A percentile compares a stretch with the other conserved stretches of the same genome.
These are phyloP conservation scores for Eleusine indica DNA, from an alignment of 176 grass and related monocot species.

Conservation along the genomic window DNA sequence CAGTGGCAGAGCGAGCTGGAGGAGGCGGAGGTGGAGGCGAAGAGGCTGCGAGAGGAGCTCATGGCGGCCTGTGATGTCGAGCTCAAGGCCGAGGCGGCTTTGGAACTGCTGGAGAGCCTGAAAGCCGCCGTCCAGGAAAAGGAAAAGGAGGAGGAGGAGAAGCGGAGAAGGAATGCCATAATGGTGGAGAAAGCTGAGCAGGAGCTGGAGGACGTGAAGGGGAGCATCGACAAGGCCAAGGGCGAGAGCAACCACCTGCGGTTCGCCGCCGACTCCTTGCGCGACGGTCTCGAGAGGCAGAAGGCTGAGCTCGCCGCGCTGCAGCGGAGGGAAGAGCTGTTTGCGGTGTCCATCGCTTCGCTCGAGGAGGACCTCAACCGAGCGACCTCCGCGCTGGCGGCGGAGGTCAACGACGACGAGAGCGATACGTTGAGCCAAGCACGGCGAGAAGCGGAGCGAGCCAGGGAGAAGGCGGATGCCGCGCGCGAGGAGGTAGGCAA, in stretches of 20 bases:
- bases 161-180: slow-evolving; percentile 5
- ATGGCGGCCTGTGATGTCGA: slow-evolving; percentile 48
- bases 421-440: slow-evolving; percentile 33
- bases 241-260: slow-evolving; percentile 52
- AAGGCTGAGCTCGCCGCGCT: slow-evolving; percentile 49
- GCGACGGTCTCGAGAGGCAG: slow-evolving; percentile 49
- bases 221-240: slow-evolving; percentile 50
- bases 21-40: slow-evolving; percentile 47
- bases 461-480: slow-evolving; percentile 46
- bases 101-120: slow-evolving; percentile 46
- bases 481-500: slow-evolving; percentile 49
- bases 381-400: slow-evolving; percentile 38
- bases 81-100: slow-evolving; percentile 47
- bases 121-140: slow-evolving; percentile 46
- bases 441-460: slow-evolving; percentile 50
- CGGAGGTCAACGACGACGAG: not conserved
- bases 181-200: slow-evolving; percentile 30
- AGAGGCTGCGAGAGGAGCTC: slow-evolving; percentile 41
- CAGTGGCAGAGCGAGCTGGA: slow-evolving; percentile 63
- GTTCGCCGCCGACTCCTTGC: slow-evolving; percentile 56
- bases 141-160: not conserved
- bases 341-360: slow-evolving; percentile 40
- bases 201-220: slow-evolving; percentile 62
- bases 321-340: slow-evolving; percentile 31
- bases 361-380: slow-evolving; percentile 60